phyloP scores from a whole-genome alignment of 495 filamentous ascomycete genomes.

The Letharia columbiana region DNA sequence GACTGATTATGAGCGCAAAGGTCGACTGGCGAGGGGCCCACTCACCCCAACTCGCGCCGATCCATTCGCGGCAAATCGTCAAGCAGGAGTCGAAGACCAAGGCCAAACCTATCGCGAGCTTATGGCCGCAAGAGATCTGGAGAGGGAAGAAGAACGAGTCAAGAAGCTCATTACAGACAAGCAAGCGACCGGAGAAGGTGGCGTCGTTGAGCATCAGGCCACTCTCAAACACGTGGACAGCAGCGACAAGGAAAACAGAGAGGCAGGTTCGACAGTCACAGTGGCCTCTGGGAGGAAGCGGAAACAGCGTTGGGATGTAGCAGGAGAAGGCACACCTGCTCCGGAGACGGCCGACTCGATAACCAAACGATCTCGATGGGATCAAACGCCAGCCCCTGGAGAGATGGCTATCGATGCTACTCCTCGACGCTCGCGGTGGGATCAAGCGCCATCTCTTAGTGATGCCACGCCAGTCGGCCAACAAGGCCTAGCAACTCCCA shows the following conservation, averaged over 20 bases:
- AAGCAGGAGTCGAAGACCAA: constrained; percentile 56
- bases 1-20: constrained; percentile 90
- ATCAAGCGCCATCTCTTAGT: constrained; percentile 61
- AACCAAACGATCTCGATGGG: constrained; percentile 81
- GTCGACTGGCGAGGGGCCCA: constrained; percentile 69
- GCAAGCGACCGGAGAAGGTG: constrained; percentile 53
- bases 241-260: constrained; percentile 60
- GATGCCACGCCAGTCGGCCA: constrained; percentile 76
- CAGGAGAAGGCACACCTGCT: constrained; percentile 39
- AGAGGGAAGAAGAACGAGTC: constrained; percentile 90
- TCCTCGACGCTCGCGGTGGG: constrained; percentile 75
- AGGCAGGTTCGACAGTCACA: constrained; percentile 58
- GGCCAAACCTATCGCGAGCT: constrained; percentile 81
- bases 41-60: constrained; percentile 84
- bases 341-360: constrained; percentile 47
- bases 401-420: constrained; percentile 44
- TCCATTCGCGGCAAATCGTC: constrained; percentile 69
- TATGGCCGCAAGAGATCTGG: constrained; percentile 84
- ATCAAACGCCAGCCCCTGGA: constrained; percentile 64
- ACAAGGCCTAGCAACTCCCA: constrained; percentile 73
- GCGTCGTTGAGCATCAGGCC: constrained; percentile 53
- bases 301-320: constrained; percentile 90
- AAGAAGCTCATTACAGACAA: constrained; percentile 71
- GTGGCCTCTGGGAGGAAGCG: constrained; percentile 62
- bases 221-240: constrained; percentile 58